phyloP scores from a whole-genome alignment of 2,329 filamentous ascomycete species.

The Bipolaris bicolor region DNA sequence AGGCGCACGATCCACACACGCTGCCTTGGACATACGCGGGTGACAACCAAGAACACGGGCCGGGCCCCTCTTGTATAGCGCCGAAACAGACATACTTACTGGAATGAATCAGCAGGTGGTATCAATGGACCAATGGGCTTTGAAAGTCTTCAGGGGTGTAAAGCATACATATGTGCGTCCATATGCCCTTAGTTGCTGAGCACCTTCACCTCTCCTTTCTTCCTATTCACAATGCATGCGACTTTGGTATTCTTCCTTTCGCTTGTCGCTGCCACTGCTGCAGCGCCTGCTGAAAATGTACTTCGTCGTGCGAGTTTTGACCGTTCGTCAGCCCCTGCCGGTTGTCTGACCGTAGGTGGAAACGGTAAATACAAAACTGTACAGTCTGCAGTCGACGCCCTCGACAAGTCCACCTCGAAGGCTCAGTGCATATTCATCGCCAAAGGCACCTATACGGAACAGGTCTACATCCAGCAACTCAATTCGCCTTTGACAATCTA shows the following conservation, averaged over 20 bases:
- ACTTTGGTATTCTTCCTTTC: constrained; percentile 28
- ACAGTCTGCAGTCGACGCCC: constrained; percentile 63
- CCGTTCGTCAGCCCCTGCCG: constrained; percentile 56
- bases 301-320: constrained; percentile 28
- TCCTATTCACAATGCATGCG: constrained; percentile 22
- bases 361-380: constrained; percentile 57
- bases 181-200: background rate
- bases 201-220: background rate
- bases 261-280: constrained; percentile 27
- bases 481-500: constrained; percentile 61
- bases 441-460: constrained; percentile 66
- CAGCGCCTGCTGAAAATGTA: constrained; percentile 27
- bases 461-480: constrained; percentile 60
- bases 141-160: too few relatives aligned
- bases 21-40: too few relatives aligned
- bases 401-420: constrained; percentile 58
- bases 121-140: too few relatives aligned
- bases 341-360: constrained; percentile 58
- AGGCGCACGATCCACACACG: background rate
- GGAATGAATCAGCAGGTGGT: too few relatives aligned
- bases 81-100: too few relatives aligned
- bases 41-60: too few relatives aligned
- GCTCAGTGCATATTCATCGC: constrained; percentile 68
- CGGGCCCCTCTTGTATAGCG: too few relatives aligned
- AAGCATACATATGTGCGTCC: too few relatives aligned